A percentile compares a stretch with the other conserved stretches of the same genome.
These are phyloP conservation scores for Fusarium cyanostomum DNA, from an alignment of 2,329 filamentous ascomycete species.

Conservation along the genomic window DNA sequence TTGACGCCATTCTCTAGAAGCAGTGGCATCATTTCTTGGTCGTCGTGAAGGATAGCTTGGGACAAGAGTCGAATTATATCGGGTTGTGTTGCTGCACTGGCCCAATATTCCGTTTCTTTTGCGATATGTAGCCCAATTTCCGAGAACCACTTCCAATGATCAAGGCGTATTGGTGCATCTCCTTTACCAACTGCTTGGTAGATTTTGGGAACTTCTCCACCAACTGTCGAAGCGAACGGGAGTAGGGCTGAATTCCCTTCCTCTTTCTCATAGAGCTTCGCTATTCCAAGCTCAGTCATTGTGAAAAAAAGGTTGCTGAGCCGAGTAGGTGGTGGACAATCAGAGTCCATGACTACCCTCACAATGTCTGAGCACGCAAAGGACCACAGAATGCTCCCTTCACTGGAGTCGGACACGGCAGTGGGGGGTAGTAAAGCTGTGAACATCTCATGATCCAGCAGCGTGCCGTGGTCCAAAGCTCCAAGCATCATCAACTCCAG, in stretches of 20 bases:
- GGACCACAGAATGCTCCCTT: background rate
- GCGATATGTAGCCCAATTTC: background rate
- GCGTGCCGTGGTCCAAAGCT: accelerated
- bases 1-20: background rate
- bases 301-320: background rate
- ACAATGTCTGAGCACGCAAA: background rate
- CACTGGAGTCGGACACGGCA: background rate
- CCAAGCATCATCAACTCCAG: background rate
- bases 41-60: background rate
- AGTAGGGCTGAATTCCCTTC: background rate
- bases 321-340: background rate
- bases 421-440: background rate
- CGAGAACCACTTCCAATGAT: background rate
- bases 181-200: background rate
- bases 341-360: background rate
- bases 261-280: background rate
- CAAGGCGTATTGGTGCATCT: background rate
- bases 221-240: background rate
- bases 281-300: background rate
- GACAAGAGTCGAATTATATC: background rate
- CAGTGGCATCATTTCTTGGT: background rate
- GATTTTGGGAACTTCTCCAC: background rate
- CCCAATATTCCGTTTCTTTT: background rate
- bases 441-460: background rate
- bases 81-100: background rate